Evolutionary conservation across 1,284 basidiomycete species (phyloP), one percentile per base, ranked within the genome.

Genomic region (Cerrena zonata): DNA sequence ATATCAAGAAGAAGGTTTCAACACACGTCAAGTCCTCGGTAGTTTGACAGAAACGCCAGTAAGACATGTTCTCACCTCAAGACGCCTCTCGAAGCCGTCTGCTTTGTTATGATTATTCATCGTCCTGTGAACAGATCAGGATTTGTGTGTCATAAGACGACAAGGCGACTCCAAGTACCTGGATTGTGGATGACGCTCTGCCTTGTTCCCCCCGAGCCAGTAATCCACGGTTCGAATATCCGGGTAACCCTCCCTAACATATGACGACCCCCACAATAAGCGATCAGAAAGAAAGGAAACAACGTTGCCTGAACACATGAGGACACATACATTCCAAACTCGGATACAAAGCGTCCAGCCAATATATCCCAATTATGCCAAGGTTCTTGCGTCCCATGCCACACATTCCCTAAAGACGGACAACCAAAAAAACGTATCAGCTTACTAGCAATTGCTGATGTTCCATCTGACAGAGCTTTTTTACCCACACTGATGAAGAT

Each of bases 331-430:
- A 90, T 91, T 58, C 88, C 88, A 59, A 91, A 90, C 62, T 91
- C 88, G n/a, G 89, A 91, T 23, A 94, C 88, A 66, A 94, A 94
- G 37, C 91, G 80, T 41, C 90, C 90, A 0, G 86, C 76, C 13
- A 94, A 78, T 46, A 80, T 82, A 61, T 92, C 89, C 88, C 91
- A 94, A 57, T 92, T 87, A 54, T 89, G 81, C 89, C 91, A 95
- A 1, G 89, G 83, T 61, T 93, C 86, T 65, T 94, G 90, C 1
- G 80, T 69, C 37, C 87, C 87, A 64, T 94, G 91, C 92, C 92
- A 94, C 3, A 94, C 91, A 62, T 93, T 91, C 88, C 86, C 82
- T 87, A 58, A n/a, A n/a, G n/a, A n/a, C n/a, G n/a, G n/a, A n/a
- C n/a, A n/a, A n/a, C n/a, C n/a, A n/a, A n/a, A n/a, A n/a, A n/a